Conservation (phyloP, 2,329 filamentous ascomycete genomes). For the Aspergillus sojae region DNA sequence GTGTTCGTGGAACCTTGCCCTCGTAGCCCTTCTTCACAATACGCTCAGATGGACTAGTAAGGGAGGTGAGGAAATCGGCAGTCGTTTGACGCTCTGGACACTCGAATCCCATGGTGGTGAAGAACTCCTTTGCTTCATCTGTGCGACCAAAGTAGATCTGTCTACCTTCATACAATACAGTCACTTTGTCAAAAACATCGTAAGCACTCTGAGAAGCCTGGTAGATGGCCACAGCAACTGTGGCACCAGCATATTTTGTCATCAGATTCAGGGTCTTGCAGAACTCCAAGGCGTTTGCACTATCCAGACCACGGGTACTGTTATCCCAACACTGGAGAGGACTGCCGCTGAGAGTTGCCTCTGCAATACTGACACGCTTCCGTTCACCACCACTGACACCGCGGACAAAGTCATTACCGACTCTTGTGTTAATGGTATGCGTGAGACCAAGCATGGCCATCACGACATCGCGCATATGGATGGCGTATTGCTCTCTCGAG, state of each 20-base stretch:
- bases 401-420: slow-evolving; percentile 59
- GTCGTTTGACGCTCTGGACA: slow-evolving; percentile 71
- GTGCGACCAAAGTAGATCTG: slow-evolving; percentile 77
- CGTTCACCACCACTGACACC: slow-evolving; percentile 64
- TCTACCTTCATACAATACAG: slow-evolving; percentile 73
- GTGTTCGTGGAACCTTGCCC: slow-evolving; percentile 64
- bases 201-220: slow-evolving; percentile 50
- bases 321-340: slow-evolving; percentile 54
- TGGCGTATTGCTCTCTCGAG: slow-evolving; percentile 45
- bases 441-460: slow-evolving; percentile 49
- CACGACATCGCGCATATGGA: slow-evolving; percentile 47
- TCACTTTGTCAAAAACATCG: slow-evolving; percentile 70
- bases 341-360: slow-evolving; percentile 51
- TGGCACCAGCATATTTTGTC: slow-evolving; percentile 53
- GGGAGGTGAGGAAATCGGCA: slow-evolving; percentile 70
- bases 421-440: slow-evolving; percentile 55
- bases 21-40: slow-evolving; percentile 62
- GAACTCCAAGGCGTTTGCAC: slow-evolving; percentile 60
- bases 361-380: slow-evolving; percentile 65
- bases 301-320: slow-evolving; percentile 54
- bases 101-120: slow-evolving; percentile 69
- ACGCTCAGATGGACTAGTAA: slow-evolving; percentile 68
- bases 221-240: slow-evolving; percentile 59
- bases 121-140: slow-evolving; percentile 63
- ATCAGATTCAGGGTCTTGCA: slow-evolving; percentile 54